Conservation (phyloP, 176 grass and related monocot species). For the Oryza meyeriana region DNA sequence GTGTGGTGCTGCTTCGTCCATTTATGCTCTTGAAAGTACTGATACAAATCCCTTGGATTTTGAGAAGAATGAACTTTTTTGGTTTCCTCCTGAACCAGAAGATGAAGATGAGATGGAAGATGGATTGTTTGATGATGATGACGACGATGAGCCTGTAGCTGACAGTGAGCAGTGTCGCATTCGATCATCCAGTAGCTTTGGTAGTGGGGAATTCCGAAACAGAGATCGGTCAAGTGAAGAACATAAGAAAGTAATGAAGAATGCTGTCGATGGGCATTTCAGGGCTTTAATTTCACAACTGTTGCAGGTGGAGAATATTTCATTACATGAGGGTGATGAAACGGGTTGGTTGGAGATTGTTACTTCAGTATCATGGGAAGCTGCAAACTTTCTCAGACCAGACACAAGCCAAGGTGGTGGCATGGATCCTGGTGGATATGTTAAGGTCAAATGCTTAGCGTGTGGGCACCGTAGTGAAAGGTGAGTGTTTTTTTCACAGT, state of each 20-base stretch:
- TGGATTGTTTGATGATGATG: conserved; percentile 42
- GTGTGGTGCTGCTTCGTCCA: conserved; percentile 69
- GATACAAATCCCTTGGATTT: conserved; percentile 67
- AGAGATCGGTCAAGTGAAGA: conserved; percentile 63
- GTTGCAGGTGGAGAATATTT: conserved; percentile 74
- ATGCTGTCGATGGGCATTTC: conserved; percentile 83
- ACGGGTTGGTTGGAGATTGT: conserved; percentile 92
- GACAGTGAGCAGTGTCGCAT: conserved; percentile 31
- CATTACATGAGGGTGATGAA: conserved; percentile 53
- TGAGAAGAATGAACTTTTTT: conserved; percentile 73
- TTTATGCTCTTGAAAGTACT: conserved; percentile 72
- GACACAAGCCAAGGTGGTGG: conserved; percentile 71
- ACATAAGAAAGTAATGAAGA: conserved; percentile 84
- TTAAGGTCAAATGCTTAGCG: conserved; percentile 95
- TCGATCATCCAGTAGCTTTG: conserved; percentile 68
- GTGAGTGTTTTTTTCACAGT: conserved; percentile 44
- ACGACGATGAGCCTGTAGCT: conserved; percentile 37
- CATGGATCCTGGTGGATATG: conserved; percentile 93
- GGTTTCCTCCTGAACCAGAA: conserved; percentile 92
- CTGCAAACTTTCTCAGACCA: conserved; percentile 81
- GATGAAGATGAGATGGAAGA: conserved; percentile 66
- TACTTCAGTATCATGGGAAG: conserved; percentile 82
- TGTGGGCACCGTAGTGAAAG: conserved; percentile 78
- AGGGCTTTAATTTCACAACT: conserved; percentile 82
- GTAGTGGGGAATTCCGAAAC: conserved; percentile 54